A percentile compares a stretch with the other conserved stretches of the same genome.
These are phyloP conservation scores for Anethum foeniculum DNA, from an alignment of 140 eudicot genomes.

Conservation along the genomic window DNA sequence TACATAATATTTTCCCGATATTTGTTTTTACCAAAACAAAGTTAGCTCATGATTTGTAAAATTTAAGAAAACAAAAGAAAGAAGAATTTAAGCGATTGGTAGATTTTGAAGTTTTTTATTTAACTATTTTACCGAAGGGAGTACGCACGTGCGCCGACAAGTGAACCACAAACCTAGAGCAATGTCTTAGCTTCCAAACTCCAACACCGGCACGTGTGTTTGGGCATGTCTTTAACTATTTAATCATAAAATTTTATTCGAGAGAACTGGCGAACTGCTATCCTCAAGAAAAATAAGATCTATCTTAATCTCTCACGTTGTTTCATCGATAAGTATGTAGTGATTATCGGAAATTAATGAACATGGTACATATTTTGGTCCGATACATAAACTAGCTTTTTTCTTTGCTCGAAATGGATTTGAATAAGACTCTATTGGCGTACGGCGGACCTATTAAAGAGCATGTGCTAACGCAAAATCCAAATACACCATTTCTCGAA, in stretches of 20 bases:
- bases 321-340: neutral
- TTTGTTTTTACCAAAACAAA: too few species aligned
- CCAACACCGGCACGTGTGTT: slow-evolving; percentile 13
- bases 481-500: too few species aligned
- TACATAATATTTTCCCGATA: too few species aligned
- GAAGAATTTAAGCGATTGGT: too few species aligned
- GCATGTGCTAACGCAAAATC: neutral
- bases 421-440: neutral
- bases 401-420: neutral
- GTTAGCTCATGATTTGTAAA: too few species aligned
- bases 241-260: neutral
- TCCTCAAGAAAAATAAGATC: neutral
- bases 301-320: neutral
- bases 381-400: neutral
- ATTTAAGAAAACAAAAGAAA: too few species aligned
- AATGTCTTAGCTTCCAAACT: slow-evolving; percentile 1
- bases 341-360: neutral
- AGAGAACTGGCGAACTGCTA: neutral
- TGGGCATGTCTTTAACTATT: neutral
- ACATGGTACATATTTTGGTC: neutral
- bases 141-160: slow-evolving; percentile 13
- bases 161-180: slow-evolving; percentile 10
- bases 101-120: too few species aligned
- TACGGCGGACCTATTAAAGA: neutral
- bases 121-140: too few species aligned